phyloP scores from a whole-genome alignment of 129 eudicot genomes.

The Heracleum sosnowskyi region DNA sequence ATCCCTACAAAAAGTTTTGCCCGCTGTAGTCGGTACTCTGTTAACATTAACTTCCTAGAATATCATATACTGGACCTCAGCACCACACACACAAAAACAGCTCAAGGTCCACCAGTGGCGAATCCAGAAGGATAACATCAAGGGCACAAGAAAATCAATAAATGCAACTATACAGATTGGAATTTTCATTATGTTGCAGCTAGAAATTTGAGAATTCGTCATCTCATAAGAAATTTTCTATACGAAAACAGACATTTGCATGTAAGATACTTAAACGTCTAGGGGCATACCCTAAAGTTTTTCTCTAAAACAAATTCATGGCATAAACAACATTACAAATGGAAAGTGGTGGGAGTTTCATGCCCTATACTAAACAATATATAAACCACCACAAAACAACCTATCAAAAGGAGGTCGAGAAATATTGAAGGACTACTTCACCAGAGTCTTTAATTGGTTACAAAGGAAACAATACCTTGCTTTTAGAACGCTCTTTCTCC shows the following conservation, averaged over 20 bases:
- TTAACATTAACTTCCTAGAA: neutral
- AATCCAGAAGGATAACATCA: neutral
- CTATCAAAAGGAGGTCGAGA: neutral
- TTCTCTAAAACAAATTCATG: too few relatives aligned
- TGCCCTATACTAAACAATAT: neutral
- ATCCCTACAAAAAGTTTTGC: neutral
- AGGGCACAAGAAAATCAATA: neutral
- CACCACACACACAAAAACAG: neutral
- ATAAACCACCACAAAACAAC: neutral
- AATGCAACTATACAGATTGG: neutral
- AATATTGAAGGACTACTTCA: neutral
- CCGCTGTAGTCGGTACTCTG: neutral
- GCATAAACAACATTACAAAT: neutral
- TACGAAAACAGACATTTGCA: neutral
- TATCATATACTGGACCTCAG: too few relatives aligned
- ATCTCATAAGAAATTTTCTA: neutral
- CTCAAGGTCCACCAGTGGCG: neutral
- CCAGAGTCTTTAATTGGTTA: neutral
- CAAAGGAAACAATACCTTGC: slow-evolving; percentile 32
- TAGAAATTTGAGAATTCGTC: neutral
- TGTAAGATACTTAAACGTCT: neutral
- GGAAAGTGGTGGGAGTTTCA: neutral
- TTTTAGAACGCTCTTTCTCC: slow-evolving; percentile 55
- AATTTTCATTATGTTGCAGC: neutral
- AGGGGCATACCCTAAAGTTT: neutral